Evolutionary conservation across 805 yeast species (phyloP), one percentile per base, ranked within the genome.

Genomic region (Pichia cabralensis): DNA sequence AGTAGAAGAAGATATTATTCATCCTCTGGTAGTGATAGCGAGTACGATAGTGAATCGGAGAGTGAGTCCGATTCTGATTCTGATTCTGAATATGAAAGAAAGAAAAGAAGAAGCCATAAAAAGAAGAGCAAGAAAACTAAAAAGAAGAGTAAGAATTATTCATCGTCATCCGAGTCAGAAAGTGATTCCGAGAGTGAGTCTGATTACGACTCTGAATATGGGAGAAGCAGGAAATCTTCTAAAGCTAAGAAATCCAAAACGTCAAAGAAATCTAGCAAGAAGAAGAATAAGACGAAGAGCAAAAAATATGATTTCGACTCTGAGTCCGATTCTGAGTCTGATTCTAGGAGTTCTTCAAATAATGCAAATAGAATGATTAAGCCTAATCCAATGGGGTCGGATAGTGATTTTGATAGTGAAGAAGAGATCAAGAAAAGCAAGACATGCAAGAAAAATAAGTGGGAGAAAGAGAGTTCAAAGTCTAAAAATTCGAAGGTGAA

Each of bases 201-300:
- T 9, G 26, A 26, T 8, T 14, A 17, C n/a, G 24, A 25, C 13
- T 11, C 23, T 21, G 31, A 22, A 17, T 13, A 16, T 9, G 13
- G 16, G 14, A 29, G 15, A 15, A 16, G 10, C 19, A 26, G 17
- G 4, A 25, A 25, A 14, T 7, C 6, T 10, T n/a, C 6, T 13
- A 26, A 26, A 8, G 8, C 20, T 11, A 11, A 26, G 28, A 17
- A 19, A 27, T 16, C 12, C 8, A 27, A 17, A 27, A 17, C n/a
- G n/a, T n/a, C n/a, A n/a, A n/a, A n/a, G n/a, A n/a, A n/a, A n/a
- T n/a, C n/a, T n/a, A n/a, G n/a, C n/a, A n/a, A 10, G 14, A 17
- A 2, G 43, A 39, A 10, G 55, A 47, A n/a, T 21, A 35, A 11
- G 12, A 18, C 24, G 16, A 15, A 30, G 15, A 13, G 13, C 15